Evolutionary conservation across 208 protist species (phyloP).

Genomic region (Crithidia expoeki): DNA sequence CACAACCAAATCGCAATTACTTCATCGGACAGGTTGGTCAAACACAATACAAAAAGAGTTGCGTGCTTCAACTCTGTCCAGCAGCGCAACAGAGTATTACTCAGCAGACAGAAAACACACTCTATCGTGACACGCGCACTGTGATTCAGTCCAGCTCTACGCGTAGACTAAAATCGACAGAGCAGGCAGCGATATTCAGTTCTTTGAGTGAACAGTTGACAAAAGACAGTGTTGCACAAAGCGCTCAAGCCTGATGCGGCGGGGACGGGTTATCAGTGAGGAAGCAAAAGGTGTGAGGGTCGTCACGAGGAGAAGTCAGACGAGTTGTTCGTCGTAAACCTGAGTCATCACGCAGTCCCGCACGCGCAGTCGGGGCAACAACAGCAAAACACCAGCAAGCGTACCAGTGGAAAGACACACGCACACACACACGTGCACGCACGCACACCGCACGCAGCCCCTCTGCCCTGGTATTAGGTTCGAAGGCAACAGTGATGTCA

Average conservation of each 20-base stretch:
- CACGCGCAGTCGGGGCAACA: neutral
- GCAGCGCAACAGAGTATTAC: too few relatives aligned
- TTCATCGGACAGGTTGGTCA: too few relatives aligned
- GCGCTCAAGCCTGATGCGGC: neutral
- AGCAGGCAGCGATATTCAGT: too few relatives aligned
- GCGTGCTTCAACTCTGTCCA: too few relatives aligned
- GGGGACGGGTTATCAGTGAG: constrained; percentile 31
- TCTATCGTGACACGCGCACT: too few relatives aligned
- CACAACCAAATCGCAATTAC: too few relatives aligned
- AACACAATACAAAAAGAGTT: too few relatives aligned
- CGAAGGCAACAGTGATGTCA: constrained; percentile 26
- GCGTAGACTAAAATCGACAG: too few relatives aligned
- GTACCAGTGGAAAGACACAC: neutral
- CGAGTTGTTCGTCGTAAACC: constrained; percentile 40
- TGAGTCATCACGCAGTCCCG: constrained; percentile 34
- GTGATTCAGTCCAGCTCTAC: too few relatives aligned
- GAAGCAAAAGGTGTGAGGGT: constrained; percentile 34
- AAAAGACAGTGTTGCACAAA: neutral
- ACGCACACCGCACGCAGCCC: neutral
- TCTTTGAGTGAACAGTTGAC: too few relatives aligned
- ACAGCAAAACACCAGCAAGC: neutral
- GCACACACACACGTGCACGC: neutral
- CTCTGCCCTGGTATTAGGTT: constrained; percentile 40
- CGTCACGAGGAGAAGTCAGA: constrained; percentile 26
- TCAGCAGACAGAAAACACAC: too few relatives aligned